These are phyloP conservation scores for Monilinia fructigena DNA, from an alignment of 2,329 filamentous ascomycete genomes.

Conservation along the genomic window DNA sequence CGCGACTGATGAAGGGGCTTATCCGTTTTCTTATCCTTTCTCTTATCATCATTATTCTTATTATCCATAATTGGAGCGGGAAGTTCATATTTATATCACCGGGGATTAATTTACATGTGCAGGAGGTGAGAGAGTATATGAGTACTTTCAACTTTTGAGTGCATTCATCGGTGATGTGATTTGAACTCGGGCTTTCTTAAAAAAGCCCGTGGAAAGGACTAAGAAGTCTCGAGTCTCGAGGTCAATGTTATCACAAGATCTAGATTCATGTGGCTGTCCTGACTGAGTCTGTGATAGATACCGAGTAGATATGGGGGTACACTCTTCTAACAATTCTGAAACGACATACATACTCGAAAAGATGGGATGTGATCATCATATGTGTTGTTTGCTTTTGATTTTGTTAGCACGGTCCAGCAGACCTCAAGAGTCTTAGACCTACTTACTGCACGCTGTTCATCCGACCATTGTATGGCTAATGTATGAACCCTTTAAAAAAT, in stretches of 20 bases:
- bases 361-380: not conserved
- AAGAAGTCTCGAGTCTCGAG: conserved; percentile 1
- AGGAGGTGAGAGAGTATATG: no score
- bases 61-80: not conserved
- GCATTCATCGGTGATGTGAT: not conserved
- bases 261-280: conserved; percentile 3
- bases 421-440: not conserved
- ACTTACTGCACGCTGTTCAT: not conserved
- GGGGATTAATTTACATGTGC: not conserved
- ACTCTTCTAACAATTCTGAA: not conserved
- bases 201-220: not conserved
- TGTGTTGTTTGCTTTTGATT: conserved; percentile 14
- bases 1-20: conserved; percentile 7
- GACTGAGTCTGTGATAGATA: not conserved
- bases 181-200: conserved; percentile 10
- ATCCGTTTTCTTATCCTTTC: not conserved
- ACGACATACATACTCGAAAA: conserved; percentile 1
- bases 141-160: no score
- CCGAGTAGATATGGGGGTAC: conserved; percentile 10
- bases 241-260: conserved; percentile 16
- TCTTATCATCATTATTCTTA: not conserved
- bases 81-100: not conserved
- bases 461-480: not conserved
- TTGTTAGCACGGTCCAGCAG: not conserved
- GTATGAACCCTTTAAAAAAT: not conserved